These are phyloP conservation scores for Amanita phalloides DNA, from an alignment of 768 basidiomycete genomes.

Conservation along the genomic window DNA sequence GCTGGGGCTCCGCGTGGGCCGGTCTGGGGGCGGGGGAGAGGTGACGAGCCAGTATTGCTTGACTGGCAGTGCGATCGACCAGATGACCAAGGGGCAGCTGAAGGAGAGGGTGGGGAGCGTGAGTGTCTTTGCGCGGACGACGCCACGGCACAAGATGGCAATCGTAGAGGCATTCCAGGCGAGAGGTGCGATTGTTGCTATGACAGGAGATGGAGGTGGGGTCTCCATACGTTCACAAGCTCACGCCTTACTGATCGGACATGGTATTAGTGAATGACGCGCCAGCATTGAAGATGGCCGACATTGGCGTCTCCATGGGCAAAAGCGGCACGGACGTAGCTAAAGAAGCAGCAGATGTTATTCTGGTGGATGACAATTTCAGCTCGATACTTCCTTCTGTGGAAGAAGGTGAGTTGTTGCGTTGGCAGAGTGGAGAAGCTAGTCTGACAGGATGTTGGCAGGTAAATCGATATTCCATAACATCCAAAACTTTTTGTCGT, in stretches of 20 bases:
- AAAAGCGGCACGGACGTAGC: slow-evolving; percentile 98
- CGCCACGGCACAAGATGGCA: slow-evolving; percentile 95
- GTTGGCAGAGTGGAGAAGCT: neutral
- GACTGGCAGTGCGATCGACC: slow-evolving; percentile 79
- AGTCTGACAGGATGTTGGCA: slow-evolving; percentile 15
- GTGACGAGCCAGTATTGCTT: slow-evolving; percentile 38
- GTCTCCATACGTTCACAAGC: slow-evolving; percentile 6
- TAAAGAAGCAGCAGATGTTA: slow-evolving; percentile 95
- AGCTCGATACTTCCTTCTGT: slow-evolving; percentile 89
- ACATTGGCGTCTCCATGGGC: slow-evolving; percentile 97
- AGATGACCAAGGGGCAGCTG: slow-evolving; percentile 72
- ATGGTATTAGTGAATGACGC: slow-evolving; percentile 73
- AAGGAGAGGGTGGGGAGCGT: slow-evolving; percentile 72
- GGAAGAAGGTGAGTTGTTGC: slow-evolving; percentile 59
- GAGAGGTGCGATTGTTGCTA: slow-evolving; percentile 84
- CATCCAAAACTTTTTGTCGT: slow-evolving; percentile 94
- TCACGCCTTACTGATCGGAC: neutral
- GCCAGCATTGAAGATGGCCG: slow-evolving; percentile 94
- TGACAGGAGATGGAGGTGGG: slow-evolving; percentile 95
- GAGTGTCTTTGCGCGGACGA: slow-evolving; percentile 90
- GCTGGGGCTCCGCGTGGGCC: slow-evolving; percentile 70
- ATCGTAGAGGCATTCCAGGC: slow-evolving; percentile 92
- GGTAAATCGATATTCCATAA: slow-evolving; percentile 99
- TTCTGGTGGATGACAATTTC: slow-evolving; percentile 96
- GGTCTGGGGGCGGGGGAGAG: slow-evolving; percentile 39